Percentiles rank a stretch among this genome's conserved stretches.
These are phyloP conservation scores for Echites panduratus DNA, from an alignment of 257 asterid genomes.

Conservation along the genomic window DNA sequence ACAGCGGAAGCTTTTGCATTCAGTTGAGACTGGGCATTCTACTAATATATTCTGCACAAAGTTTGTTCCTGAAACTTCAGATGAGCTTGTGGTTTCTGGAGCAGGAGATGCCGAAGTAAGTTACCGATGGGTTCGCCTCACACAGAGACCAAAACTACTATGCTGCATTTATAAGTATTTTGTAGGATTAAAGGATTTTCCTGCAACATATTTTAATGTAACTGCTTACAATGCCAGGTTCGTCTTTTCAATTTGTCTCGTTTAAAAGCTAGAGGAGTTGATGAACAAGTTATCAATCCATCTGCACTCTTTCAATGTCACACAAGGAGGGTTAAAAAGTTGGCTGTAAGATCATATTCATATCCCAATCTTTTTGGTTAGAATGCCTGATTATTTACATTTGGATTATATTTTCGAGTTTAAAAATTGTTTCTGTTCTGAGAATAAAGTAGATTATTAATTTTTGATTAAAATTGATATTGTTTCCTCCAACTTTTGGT, in stretches of 20 bases:
- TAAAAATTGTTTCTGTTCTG: background rate
- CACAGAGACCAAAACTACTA: background rate
- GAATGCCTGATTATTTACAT: background rate
- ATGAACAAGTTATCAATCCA: constrained; percentile 48
- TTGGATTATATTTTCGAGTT: background rate
- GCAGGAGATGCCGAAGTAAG: constrained; percentile 98
- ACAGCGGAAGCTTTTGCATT: constrained; percentile 62
- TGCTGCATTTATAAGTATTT: constrained; percentile 4
- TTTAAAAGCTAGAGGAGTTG: constrained; percentile 44
- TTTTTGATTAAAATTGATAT: background rate
- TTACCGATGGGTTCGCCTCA: constrained; percentile 15
- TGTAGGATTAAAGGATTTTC: background rate
- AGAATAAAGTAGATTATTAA: background rate
- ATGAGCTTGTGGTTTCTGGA: constrained; percentile 92
- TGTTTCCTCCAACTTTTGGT: constrained; percentile 6
- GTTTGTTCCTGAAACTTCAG: constrained; percentile 89
- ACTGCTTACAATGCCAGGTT: constrained; percentile 51
- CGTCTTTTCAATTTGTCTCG: constrained; percentile 84
- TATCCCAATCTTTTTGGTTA: constrained; percentile 7
- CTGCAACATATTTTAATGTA: constrained; percentile 1
- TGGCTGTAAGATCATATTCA: constrained; percentile 69
- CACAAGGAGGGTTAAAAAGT: constrained; percentile 84
- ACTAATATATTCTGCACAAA: constrained; percentile 93
- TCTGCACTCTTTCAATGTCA: constrained; percentile 82
- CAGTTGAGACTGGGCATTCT: constrained; percentile 91